phyloP scores from a whole-genome alignment of 352 stramenopile genomes.

The Albugo candida region DNA sequence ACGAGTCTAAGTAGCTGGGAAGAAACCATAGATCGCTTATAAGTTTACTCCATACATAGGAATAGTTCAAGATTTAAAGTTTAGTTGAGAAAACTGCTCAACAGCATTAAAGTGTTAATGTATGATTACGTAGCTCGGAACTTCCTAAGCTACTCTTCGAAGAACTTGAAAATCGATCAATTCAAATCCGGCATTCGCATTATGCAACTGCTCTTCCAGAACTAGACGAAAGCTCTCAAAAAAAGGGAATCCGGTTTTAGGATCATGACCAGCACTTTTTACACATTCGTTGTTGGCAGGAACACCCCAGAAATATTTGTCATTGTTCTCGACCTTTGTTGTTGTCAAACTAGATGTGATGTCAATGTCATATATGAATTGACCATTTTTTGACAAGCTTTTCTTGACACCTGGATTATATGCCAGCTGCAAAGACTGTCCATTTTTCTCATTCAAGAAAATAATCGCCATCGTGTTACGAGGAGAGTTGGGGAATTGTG shows the following conservation, averaged over 20 bases:
- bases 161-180: background rate
- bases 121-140: too few species aligned
- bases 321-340: constrained; percentile 66
- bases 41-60: too few species aligned
- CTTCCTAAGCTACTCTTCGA: background rate
- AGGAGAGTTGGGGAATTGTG: constrained; percentile 35
- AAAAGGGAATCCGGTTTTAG: constrained; percentile 48
- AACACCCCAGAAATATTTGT: constrained; percentile 42
- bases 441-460: constrained; percentile 32
- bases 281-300: constrained; percentile 21
- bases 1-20: too few species aligned
- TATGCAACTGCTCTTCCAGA: constrained; percentile 31
- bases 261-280: constrained; percentile 26
- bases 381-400: constrained; percentile 27
- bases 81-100: too few species aligned
- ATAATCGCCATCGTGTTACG: constrained; percentile 48
- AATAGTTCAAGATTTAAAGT: too few species aligned
- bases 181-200: constrained; percentile 1
- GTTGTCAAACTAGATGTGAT: constrained; percentile 21
- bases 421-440: constrained; percentile 49
- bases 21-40: too few species aligned
- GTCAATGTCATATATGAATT: constrained; percentile 37
- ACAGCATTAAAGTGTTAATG: too few species aligned
- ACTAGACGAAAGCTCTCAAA: constrained; percentile 59
- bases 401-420: constrained; percentile 47